Percentiles rank a stretch among this genome's conserved stretches.
Conservation (phyloP, 2,329 filamentous ascomycete genomes). For the Aspergillus carbonarius region DNA sequence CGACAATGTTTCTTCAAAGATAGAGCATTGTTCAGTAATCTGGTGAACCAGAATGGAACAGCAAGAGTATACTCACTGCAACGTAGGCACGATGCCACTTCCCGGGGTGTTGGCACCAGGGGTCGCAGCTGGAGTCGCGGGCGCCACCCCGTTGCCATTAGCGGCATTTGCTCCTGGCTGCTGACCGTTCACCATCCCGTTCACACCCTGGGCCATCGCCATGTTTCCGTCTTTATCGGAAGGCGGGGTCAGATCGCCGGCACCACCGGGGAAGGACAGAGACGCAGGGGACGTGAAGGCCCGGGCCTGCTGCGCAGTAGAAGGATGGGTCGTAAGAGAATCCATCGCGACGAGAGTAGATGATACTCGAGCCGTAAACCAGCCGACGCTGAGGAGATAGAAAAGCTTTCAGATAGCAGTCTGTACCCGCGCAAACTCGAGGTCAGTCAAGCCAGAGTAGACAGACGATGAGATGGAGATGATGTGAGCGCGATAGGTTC, state of each 20-base stretch:
- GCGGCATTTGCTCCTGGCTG: slow-evolving; percentile 60
- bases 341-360: slow-evolving; percentile 66
- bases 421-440: slow-evolving; percentile 17
- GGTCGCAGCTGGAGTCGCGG: slow-evolving; percentile 87
- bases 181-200: slow-evolving; percentile 51
- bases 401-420: slow-evolving; percentile 26
- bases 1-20: slow-evolving; percentile 86
- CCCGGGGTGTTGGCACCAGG: slow-evolving; percentile 78
- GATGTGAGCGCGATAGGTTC: slow-evolving; percentile 1
- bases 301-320: slow-evolving; percentile 89
- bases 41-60: slow-evolving; percentile 45
- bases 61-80: slow-evolving; percentile 82
- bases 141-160: slow-evolving; percentile 77
- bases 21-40: slow-evolving; percentile 49
- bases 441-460: slow-evolving; percentile 12
- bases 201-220: slow-evolving; percentile 47
- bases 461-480: slow-evolving; percentile 4
- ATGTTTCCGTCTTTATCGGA: slow-evolving; percentile 65
- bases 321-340: slow-evolving; percentile 84
- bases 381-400: slow-evolving; percentile 20
- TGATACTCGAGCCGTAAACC: slow-evolving; percentile 28
- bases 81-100: slow-evolving; percentile 85
- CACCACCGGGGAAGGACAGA: slow-evolving; percentile 84
- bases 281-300: slow-evolving; percentile 91
- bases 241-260: slow-evolving; percentile 76